A percentile compares a stretch with the other conserved stretches of the same genome.
These are phyloP conservation scores for Neonectria neomacrospora DNA, from an alignment of 2,329 filamentous ascomycete genomes.

Conservation along the genomic window DNA sequence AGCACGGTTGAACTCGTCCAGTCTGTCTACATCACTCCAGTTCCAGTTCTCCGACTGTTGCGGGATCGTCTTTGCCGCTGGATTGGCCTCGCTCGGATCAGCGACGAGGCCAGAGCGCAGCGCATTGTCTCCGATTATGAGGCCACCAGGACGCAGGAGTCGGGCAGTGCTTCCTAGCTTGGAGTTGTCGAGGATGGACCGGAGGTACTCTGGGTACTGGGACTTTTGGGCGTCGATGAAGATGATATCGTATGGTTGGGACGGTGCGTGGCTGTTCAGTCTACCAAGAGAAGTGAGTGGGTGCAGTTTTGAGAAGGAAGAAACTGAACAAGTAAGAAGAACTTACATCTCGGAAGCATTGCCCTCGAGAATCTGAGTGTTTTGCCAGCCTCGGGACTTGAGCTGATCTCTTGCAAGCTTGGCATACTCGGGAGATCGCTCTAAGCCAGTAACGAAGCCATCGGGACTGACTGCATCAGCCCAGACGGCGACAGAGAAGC, in stretches of 20 bases:
- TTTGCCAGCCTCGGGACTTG: not conserved
- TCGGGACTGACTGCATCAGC: not conserved
- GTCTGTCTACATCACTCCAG: not conserved
- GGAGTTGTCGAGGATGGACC: not conserved
- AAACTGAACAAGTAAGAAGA: not conserved
- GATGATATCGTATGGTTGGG: not conserved
- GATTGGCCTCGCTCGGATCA: not conserved
- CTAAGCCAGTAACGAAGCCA: not conserved
- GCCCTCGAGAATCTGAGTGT: not conserved
- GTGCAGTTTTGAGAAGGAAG: not conserved
- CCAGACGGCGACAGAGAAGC: not conserved
- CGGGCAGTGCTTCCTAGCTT: not conserved
- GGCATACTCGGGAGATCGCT: not conserved
- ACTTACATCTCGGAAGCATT: not conserved
- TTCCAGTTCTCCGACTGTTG: not conserved
- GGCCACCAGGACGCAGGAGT: not conserved
- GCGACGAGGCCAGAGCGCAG: not conserved
- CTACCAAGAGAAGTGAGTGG: not conserved
- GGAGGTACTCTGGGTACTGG: not conserved
- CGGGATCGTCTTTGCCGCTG: not conserved
- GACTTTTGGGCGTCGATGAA: conserved; percentile 3
- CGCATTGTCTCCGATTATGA: conserved; percentile 4
- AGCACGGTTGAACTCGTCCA: not conserved
- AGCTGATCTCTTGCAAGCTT: not conserved
- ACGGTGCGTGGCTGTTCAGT: not conserved